These are phyloP conservation scores for Nakaseomyces bracarensis DNA, from an alignment of 1,139 yeast species.

Conservation along the genomic window DNA sequence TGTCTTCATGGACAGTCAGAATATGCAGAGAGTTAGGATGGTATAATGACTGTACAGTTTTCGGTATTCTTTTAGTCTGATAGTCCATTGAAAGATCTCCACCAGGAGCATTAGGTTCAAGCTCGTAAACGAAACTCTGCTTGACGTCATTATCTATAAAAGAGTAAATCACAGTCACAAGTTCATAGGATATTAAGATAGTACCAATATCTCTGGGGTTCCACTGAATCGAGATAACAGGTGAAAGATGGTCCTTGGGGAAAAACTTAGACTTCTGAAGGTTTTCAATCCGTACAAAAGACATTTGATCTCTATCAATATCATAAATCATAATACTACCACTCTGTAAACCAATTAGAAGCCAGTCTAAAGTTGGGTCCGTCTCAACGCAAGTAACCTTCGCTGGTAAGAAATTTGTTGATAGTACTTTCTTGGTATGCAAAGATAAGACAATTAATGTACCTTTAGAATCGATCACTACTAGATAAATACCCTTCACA, in stretches of 20 bases:
- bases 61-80: conserved; percentile 38
- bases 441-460: conserved; percentile 61
- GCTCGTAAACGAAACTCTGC: conserved; percentile 48
- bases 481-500: conserved; percentile 73
- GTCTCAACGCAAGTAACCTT: conserved; percentile 58
- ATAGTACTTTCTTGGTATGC: conserved; percentile 51
- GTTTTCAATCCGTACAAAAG: conserved; percentile 64
- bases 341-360: conserved; percentile 68
- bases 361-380: conserved; percentile 87
- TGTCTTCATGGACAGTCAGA: conserved; percentile 71
- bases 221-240: conserved; percentile 61
- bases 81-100: conserved; percentile 36
- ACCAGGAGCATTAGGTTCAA: conserved; percentile 57
- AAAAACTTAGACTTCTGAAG: conserved; percentile 46
- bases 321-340: conserved; percentile 74
- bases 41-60: conserved; percentile 57
- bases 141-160: conserved; percentile 52
- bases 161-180: conserved; percentile 63
- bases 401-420: conserved; percentile 49
- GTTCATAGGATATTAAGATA: conserved; percentile 62
- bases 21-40: conserved; percentile 91
- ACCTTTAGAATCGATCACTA: conserved; percentile 51
- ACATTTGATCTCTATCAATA: conserved; percentile 62
- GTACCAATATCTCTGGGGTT: conserved; percentile 88
- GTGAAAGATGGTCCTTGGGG: conserved; percentile 37